Conservation (phyloP, 2,329 filamentous ascomycete species). For the Colletotrichum horii region DNA sequence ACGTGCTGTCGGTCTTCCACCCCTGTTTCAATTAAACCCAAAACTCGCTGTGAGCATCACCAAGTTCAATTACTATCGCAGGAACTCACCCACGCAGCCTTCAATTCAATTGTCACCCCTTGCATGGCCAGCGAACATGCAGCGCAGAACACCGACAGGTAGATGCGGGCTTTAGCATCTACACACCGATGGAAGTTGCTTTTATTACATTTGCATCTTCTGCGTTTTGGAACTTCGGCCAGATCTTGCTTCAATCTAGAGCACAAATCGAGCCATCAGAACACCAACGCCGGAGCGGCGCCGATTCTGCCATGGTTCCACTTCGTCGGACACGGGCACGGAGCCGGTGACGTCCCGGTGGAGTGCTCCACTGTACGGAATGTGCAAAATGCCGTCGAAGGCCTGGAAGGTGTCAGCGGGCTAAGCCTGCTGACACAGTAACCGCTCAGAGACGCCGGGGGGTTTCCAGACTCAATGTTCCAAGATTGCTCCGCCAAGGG, state of each 20-base stretch:
- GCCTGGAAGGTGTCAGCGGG: not conserved
- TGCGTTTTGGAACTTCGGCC: not conserved
- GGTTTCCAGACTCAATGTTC: not conserved
- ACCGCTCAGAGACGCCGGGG: not conserved
- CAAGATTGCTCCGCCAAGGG: not conserved
- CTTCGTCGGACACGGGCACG: not conserved
- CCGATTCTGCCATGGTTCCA: not conserved
- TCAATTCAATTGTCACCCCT: not conserved
- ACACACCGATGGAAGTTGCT: not conserved
- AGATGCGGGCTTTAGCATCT: not conserved
- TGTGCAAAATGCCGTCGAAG: not conserved
- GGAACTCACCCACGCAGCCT: not conserved
- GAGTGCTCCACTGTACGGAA: not conserved
- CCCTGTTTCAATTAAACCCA: not conserved
- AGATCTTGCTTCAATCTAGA: not conserved
- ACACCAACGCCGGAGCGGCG: not conserved
- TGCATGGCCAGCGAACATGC: not conserved
- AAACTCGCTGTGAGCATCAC: not conserved
- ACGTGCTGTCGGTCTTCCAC: not conserved
- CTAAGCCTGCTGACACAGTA: not conserved
- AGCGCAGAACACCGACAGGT: not conserved
- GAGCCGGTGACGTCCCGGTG: not conserved
- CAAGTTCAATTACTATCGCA: not conserved
- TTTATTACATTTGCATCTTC: not conserved
- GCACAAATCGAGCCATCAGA: accelerated